These are phyloP conservation scores for Aspergillus chevalieri DNA, from an alignment of 2,329 filamentous ascomycete species.

Conservation along the genomic window DNA sequence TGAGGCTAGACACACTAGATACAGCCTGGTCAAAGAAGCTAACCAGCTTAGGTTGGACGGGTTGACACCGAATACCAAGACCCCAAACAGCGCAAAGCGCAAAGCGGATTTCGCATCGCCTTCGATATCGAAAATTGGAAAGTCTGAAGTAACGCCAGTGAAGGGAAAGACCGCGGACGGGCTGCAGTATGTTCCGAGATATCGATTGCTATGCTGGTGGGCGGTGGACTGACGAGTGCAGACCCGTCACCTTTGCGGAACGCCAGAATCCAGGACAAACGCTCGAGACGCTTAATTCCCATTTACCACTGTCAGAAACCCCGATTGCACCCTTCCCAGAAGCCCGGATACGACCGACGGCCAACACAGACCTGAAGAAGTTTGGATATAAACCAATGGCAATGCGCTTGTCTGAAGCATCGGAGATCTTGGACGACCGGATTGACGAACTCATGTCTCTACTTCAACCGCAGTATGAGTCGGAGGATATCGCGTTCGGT, in stretches of 20 bases:
- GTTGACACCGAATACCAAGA: conserved; percentile 59
- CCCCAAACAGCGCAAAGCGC: conserved; percentile 41
- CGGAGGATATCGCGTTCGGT: conserved; percentile 77
- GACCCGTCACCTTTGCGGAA: conserved; percentile 64
- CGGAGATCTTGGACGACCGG: conserved; percentile 87
- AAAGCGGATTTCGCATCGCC: conserved; percentile 47
- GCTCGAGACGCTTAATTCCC: conserved; percentile 73
- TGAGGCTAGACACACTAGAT: conserved; percentile 32
- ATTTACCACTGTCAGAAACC: conserved; percentile 61
- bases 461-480: conserved; percentile 65
- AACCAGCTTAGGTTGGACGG: conserved; percentile 53
- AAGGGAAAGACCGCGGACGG: conserved; percentile 24
- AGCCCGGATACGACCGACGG: conserved; percentile 74
- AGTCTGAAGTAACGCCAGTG: conserved; percentile 38
- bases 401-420: conserved; percentile 89
- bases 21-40: neutral
- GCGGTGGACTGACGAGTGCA: conserved; percentile 17
- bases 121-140: conserved; percentile 35
- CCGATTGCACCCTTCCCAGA: conserved; percentile 68
- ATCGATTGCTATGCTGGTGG: no score
- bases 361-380: conserved; percentile 83
- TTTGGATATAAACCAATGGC: conserved; percentile 86
- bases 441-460: conserved; percentile 83
- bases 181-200: conserved; percentile 29
- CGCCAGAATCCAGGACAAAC: conserved; percentile 74